Percentiles rank a stretch among this genome's conserved stretches.
phyloP scores from a whole-genome alignment of 176 grass and related monocot species.

The Secale cereale region DNA sequence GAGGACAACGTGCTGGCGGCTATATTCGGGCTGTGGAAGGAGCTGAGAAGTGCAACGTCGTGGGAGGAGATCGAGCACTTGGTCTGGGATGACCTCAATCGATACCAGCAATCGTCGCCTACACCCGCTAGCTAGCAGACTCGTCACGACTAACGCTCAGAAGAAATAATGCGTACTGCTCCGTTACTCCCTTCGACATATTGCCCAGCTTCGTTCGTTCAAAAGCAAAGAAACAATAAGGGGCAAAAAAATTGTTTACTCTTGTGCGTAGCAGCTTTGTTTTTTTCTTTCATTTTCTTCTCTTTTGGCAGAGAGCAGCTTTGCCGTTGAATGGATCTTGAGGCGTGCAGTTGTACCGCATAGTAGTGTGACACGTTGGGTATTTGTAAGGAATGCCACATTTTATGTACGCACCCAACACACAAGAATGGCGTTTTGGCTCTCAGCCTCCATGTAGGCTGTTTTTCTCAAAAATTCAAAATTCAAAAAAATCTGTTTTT shows the following conservation, averaged over 20 bases:
- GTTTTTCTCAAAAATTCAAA: too few species aligned
- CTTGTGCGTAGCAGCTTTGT: neutral
- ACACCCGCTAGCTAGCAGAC: neutral
- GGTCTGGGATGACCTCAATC: constrained; percentile 83
- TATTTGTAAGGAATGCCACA: too few species aligned
- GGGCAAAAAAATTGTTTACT: neutral
- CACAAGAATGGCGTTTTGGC: too few species aligned
- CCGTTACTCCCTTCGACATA: neutral
- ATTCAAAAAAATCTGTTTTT: too few species aligned
- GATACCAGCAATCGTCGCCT: constrained; percentile 43
- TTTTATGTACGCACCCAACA: too few species aligned
- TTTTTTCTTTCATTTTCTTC: too few species aligned
- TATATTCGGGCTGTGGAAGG: constrained; percentile 90
- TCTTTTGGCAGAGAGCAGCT: too few species aligned
- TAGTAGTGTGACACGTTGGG: too few species aligned
- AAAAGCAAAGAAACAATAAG: neutral
- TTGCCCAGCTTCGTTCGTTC: neutral
- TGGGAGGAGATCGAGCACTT: constrained; percentile 77
- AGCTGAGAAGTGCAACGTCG: constrained; percentile 45
- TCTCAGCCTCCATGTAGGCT: too few species aligned
- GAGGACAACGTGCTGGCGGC: constrained; percentile 79
- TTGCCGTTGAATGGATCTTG: too few species aligned
- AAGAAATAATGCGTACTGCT: neutral
- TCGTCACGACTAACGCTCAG: neutral
- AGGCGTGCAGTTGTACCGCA: too few species aligned